These are phyloP conservation scores for Cymodocea nodosa DNA, from an alignment of 116 monocot species.

Conservation along the genomic window DNA sequence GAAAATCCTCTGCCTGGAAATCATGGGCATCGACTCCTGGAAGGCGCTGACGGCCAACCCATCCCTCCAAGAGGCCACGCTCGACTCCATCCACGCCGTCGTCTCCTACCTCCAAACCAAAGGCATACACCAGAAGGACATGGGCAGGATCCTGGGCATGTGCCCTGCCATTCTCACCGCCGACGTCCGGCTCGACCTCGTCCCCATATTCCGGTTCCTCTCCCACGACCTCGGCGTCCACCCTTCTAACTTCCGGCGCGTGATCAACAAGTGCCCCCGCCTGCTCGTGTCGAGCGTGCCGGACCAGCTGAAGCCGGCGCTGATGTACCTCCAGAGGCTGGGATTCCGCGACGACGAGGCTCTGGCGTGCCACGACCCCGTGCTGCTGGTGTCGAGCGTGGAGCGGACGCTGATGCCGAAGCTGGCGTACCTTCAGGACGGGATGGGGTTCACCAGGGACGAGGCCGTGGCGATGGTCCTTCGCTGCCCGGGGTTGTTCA, in stretches of 20 bases:
- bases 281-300: constrained; percentile 47
- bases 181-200: constrained; percentile 26
- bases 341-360: constrained; percentile 34
- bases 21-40: constrained; percentile 70
- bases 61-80: constrained; percentile 31
- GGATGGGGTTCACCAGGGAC: constrained; percentile 29
- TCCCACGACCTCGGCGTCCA: constrained; percentile 38
- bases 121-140: constrained; percentile 70
- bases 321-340: constrained; percentile 47
- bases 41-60: constrained; percentile 50
- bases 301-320: constrained; percentile 63
- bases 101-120: constrained; percentile 58
- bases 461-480: constrained; percentile 50
- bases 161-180: constrained; percentile 66
- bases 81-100: constrained; percentile 50
- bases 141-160: constrained; percentile 50
- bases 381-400: constrained; percentile 64
- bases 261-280: constrained; percentile 70
- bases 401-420: constrained; percentile 63
- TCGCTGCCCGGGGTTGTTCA: constrained; percentile 59
- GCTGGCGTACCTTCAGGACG: constrained; percentile 23
- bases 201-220: constrained; percentile 70
- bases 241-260: constrained; percentile 16
- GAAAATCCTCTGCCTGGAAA: constrained; percentile 69
- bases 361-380: constrained; percentile 41